Percentiles rank a stretch among this genome's conserved stretches.
Evolutionary conservation across 441 rosid species (phyloP).

Genomic region (Gossypium laxum): DNA sequence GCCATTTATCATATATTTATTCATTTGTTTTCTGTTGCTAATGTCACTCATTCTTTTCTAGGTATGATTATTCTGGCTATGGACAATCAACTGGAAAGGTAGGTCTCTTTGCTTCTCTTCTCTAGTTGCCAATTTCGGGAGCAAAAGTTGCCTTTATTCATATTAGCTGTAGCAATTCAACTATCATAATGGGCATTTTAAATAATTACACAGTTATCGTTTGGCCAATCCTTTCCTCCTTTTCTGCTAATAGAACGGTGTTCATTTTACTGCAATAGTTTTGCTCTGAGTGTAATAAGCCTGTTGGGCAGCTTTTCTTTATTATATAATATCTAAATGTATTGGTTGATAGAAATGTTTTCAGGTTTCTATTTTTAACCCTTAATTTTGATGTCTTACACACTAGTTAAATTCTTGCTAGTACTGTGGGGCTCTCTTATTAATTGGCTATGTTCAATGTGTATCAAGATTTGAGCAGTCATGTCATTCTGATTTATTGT

Average conservation of each 20-base stretch:
- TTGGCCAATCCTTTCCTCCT: not conserved
- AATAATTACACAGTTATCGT: not conserved
- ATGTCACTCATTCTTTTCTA: constrained; percentile 15
- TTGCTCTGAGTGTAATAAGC: not conserved
- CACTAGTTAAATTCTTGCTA: not conserved
- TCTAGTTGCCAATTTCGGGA: constrained; percentile 15
- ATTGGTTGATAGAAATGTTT: not conserved
- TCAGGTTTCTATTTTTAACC: not conserved
- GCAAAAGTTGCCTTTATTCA: not conserved
- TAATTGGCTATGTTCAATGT: not conserved
- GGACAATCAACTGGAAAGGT: constrained; percentile 78
- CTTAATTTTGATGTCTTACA: not conserved
- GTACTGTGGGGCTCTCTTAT: not conserved
- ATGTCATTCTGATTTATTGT: not conserved
- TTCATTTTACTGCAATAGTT: not conserved
- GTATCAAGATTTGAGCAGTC: not conserved
- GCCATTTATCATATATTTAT: not conserved
- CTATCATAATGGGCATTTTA: not conserved
- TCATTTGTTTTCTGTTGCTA: constrained; percentile 8
- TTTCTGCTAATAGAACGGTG: not conserved
- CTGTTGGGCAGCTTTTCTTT: not conserved
- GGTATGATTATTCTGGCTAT: constrained; percentile 73
- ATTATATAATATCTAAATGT: not conserved
- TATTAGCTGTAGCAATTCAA: not conserved
- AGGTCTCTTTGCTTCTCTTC: constrained; percentile 14